These are phyloP conservation scores for Colletotrichum australisinense DNA, from an alignment of 2,329 filamentous ascomycete species.

Conservation along the genomic window DNA sequence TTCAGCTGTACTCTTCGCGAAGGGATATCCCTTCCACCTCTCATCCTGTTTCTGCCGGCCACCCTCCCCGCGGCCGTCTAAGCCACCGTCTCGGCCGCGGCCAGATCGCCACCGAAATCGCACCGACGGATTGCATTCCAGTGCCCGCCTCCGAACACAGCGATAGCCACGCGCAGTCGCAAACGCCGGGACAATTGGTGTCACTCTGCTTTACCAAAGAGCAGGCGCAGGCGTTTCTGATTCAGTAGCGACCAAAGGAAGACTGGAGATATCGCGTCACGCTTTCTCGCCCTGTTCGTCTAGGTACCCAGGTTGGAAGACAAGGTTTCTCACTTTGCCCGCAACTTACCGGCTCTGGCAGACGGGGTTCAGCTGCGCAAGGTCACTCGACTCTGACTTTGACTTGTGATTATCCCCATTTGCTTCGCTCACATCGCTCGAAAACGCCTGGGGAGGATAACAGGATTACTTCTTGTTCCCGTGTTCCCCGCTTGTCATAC, in stretches of 20 bases:
- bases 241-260: not conserved
- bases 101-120: not conserved
- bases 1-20: not conserved
- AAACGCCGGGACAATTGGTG: not conserved
- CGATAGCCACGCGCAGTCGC: not conserved
- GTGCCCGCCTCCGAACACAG: too few relatives aligned
- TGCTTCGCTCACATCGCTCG: too few relatives aligned
- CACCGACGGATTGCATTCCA: not conserved
- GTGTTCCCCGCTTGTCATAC: not conserved
- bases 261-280: not conserved
- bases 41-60: not conserved
- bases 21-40: not conserved
- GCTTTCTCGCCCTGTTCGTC: not conserved
- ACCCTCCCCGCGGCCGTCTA: not conserved
- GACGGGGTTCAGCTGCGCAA: constrained; percentile 6
- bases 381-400: not conserved
- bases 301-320: not conserved
- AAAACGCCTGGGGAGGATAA: too few relatives aligned
- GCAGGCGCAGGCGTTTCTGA: constrained; percentile 1
- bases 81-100: not conserved
- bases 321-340: not conserved
- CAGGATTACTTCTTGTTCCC: not conserved
- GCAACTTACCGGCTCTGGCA: too few relatives aligned
- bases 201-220: not conserved
- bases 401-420: not conserved